Percentiles rank a stretch among this genome's conserved stretches.
These are phyloP conservation scores for Alternaria triticina DNA, from an alignment of 2,329 filamentous ascomycete genomes.

Conservation along the genomic window DNA sequence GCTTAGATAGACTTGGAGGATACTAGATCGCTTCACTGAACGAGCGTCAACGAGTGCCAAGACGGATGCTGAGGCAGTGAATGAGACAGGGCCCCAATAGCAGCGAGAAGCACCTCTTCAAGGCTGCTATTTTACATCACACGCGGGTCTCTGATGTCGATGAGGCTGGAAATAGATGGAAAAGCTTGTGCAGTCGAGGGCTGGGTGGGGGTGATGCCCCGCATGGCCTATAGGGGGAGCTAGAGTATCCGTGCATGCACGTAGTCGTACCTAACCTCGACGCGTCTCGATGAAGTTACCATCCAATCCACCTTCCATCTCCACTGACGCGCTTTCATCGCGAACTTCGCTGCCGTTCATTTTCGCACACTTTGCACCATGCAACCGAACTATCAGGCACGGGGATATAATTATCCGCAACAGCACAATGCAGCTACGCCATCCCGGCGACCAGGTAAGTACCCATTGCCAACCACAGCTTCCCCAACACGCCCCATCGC, in stretches of 20 bases:
- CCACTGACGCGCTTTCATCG: slow-evolving; percentile 32
- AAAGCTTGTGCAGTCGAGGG: slow-evolving; percentile 3
- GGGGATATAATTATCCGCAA: slow-evolving; percentile 53
- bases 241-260: slow-evolving; percentile 31
- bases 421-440: slow-evolving; percentile 41
- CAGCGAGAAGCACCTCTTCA: slow-evolving; percentile 5
- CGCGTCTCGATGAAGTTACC: slow-evolving; percentile 34
- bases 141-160: slow-evolving; percentile 1
- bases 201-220: slow-evolving; percentile 31
- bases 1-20: slow-evolving; percentile 10
- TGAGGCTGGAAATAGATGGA: slow-evolving; percentile 2
- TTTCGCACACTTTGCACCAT: slow-evolving; percentile 41
- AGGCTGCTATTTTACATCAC: not conserved
- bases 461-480: slow-evolving; percentile 16
- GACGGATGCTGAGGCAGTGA: slow-evolving; percentile 17
- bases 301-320: slow-evolving; percentile 25
- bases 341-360: slow-evolving; percentile 31
- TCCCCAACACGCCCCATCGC: slow-evolving; percentile 21
- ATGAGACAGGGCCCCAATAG: not conserved
- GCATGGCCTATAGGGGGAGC: slow-evolving; percentile 31
- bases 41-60: slow-evolving; percentile 16
- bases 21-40: slow-evolving; percentile 8
- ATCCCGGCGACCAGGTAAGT: slow-evolving; percentile 53
- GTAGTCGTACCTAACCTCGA: slow-evolving; percentile 23
- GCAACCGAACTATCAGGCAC: slow-evolving; percentile 51